Conservation (phyloP, 2,329 filamentous ascomycete genomes). For the Aspergillus costaricaensis region DNA sequence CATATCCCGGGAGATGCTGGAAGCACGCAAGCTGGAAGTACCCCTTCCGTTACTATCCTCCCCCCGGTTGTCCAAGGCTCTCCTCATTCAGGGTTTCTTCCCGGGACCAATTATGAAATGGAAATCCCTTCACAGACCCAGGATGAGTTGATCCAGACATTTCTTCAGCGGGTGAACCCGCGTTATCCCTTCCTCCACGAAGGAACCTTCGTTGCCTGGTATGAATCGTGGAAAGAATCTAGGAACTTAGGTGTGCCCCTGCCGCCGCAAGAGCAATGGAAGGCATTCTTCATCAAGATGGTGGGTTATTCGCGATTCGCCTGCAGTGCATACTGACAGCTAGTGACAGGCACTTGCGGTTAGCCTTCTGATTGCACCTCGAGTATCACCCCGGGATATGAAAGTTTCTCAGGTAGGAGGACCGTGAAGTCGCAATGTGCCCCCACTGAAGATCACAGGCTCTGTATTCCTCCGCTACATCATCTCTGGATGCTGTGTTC, state of each 20-base stretch:
- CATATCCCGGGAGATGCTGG: neutral
- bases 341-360: neutral
- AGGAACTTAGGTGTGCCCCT: neutral
- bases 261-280: neutral
- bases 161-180: neutral
- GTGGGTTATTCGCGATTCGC: neutral
- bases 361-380: conserved; percentile 3
- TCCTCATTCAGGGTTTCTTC: neutral
- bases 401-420: neutral
- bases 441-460: neutral
- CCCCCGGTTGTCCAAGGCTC: neutral
- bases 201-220: conserved; percentile 5
- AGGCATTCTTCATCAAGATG: conserved; percentile 6
- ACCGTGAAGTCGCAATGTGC: too few relatives aligned
- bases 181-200: conserved; percentile 8
- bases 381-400: neutral
- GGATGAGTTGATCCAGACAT: neutral
- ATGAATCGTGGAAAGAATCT: neutral
- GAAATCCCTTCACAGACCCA: neutral
- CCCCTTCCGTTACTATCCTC: neutral
- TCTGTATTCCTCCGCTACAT: neutral
- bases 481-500: neutral
- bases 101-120: neutral
- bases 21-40: neutral
- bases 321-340: neutral